These are phyloP conservation scores for Globisporangium lucens DNA, from an alignment of 352 stramenopile species.

Conservation along the genomic window DNA sequence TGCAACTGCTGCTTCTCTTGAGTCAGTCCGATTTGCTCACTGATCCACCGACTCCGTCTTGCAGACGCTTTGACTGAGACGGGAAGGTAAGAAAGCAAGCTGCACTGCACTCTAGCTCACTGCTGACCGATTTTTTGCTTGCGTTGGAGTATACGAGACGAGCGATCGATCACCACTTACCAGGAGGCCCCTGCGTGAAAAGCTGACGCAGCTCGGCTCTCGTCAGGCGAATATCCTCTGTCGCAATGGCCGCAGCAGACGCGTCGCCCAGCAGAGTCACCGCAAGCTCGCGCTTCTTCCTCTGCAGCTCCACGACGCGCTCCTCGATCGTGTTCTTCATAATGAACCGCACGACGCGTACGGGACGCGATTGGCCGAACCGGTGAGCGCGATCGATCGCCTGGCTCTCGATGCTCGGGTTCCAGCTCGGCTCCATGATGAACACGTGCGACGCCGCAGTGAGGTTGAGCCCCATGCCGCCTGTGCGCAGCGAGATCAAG, in stretches of 20 bases:
- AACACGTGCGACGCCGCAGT: conserved; percentile 91
- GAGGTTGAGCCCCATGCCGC: conserved; percentile 90
- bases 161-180: conserved; percentile 4
- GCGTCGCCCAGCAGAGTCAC: conserved; percentile 67
- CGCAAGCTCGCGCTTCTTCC: conserved; percentile 83
- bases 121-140: not conserved
- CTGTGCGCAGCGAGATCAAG: conserved; percentile 85
- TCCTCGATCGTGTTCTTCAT: conserved; percentile 90
- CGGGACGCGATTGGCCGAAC: conserved; percentile 71
- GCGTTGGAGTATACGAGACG: not conserved
- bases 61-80: too few species aligned
- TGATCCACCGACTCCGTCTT: too few species aligned
- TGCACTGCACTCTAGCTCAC: too few species aligned
- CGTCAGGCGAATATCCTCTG: conserved; percentile 33
- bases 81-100: too few species aligned
- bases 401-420: conserved; percentile 90
- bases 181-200: conserved; percentile 31
- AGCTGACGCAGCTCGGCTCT: conserved; percentile 43
- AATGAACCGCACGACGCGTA: conserved; percentile 80
- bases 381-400: conserved; percentile 88
- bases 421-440: conserved; percentile 92
- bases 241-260: conserved; percentile 12
- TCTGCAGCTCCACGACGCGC: conserved; percentile 85
- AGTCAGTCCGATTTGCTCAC: too few species aligned
- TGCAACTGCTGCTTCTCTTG: too few species aligned